These are phyloP conservation scores for Huntiella abstrusa DNA, from an alignment of 2,329 filamentous ascomycete species.

Conservation along the genomic window DNA sequence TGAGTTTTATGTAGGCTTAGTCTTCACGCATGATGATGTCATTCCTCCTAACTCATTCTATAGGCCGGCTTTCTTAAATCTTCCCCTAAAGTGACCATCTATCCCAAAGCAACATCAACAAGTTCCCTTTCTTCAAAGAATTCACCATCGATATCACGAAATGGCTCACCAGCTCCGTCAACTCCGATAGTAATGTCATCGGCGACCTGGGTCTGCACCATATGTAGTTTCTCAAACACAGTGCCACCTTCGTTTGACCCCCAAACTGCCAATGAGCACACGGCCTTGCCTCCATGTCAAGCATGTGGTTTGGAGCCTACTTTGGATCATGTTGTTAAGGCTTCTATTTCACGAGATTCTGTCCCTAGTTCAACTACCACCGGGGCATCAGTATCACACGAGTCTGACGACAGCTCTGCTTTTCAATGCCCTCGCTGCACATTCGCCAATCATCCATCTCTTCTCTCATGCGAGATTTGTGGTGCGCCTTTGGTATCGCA, in stretches of 20 bases:
- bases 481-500: slow-evolving; percentile 52
- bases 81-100: slow-evolving; percentile 77
- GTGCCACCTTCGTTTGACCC: slow-evolving; percentile 90
- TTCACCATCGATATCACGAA: not conserved
- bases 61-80: slow-evolving; percentile 77
- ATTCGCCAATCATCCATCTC: slow-evolving; percentile 77
- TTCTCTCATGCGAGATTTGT: slow-evolving; percentile 79
- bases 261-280: slow-evolving; percentile 57
- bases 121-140: slow-evolving; percentile 2
- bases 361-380: too few species aligned
- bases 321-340: slow-evolving; percentile 66
- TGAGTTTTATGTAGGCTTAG: slow-evolving; percentile 61
- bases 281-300: slow-evolving; percentile 67
- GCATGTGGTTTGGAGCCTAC: slow-evolving; percentile 89
- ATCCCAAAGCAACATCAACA: slow-evolving; percentile 59
- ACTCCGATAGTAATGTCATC: slow-evolving; percentile 20
- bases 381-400: not conserved
- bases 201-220: slow-evolving; percentile 88
- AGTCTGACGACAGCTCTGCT: slow-evolving; percentile 3
- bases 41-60: not conserved
- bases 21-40: slow-evolving; percentile 21
- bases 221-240: slow-evolving; percentile 87
- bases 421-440: slow-evolving; percentile 74
- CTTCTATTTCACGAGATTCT: slow-evolving; percentile 41
- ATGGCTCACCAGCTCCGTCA: not conserved